Evolutionary conservation across 306 rosid species (phyloP), one percentile per base, ranked within the genome.

Genomic region (Quercus agrifolia): DNA sequence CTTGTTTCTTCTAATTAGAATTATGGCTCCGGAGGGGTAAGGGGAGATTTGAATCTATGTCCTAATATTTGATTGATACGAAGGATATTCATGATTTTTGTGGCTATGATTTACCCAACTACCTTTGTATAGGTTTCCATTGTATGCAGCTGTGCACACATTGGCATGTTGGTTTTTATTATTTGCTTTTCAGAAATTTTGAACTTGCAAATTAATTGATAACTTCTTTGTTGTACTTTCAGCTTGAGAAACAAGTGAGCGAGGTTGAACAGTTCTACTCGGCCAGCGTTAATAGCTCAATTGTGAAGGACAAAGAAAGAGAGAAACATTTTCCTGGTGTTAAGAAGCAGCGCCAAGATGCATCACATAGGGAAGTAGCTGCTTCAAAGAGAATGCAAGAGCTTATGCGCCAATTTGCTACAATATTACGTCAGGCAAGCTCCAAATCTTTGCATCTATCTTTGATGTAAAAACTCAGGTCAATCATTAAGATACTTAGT

Each of bases 391-490:
- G 89, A 86, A 92, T 85, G 91, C 91, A 85, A 77, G 93, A 90
- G 77, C 84, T 90, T 52, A 92, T 92, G 88, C 90, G 83, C 67
- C 92, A 85, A 27, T 94, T 88, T 74, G 85, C 87, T 30, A 78
- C 84, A 19, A 89, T 94, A 72, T 81, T 92, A 76, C 86, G 76
- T 57, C 96, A 94, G 97, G 98, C 83, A 83, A 79, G 83, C 23
- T 27, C 71, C 20, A 62, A 19, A 57, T 38, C n/a, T 55, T 57
- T 56, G 38, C 56, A 78, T 31, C 18, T 12, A 3, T 23, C 46
- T 59, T 20, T 59, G 66, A 3, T 8, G 2, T 11, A 17, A 27
- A 21, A 63, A 63, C n/a, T 63, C 70, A 2, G 30, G n/a, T 28
- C 41, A 27, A 63, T 28, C 41, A 63, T 14, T 63, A 28, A 63